Conservation (phyloP, 305 asterid species). For the Caryopteris hybrid region DNA sequence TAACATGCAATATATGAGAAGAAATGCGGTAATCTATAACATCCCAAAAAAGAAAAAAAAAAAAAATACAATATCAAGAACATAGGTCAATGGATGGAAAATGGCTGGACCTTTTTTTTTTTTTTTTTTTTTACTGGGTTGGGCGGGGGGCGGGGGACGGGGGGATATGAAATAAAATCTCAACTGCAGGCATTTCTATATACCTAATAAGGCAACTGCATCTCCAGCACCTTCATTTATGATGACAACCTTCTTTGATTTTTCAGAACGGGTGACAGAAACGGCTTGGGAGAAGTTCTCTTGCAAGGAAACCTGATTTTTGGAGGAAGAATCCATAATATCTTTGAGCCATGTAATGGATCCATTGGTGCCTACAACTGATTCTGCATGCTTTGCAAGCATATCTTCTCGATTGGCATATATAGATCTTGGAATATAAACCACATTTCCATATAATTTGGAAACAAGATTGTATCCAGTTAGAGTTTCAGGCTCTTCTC, state of each 20-base stretch:
- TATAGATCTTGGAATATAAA: constrained; percentile 64
- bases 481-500: constrained; percentile 82
- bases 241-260: constrained; percentile 48
- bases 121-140: no score
- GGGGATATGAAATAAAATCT: no score
- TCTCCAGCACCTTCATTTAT: constrained; percentile 91
- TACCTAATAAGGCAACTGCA: constrained; percentile 74
- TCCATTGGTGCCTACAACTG: constrained; percentile 46
- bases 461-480: constrained; percentile 88
- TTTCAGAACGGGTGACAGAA: constrained; percentile 14
- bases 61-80: not conserved
- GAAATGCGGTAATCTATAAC: not conserved
- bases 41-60: not conserved
- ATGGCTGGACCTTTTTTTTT: no score
- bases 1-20: not conserved
- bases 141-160: no score
- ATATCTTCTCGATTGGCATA: constrained; percentile 81
- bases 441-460: constrained; percentile 63
- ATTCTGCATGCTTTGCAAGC: constrained; percentile 64
- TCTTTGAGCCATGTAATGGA: constrained; percentile 42
- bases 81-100: not conserved
- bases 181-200: not conserved
- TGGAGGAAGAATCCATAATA: constrained; percentile 32
- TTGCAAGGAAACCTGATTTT: constrained; percentile 11
- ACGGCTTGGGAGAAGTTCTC: constrained; percentile 11